phyloP scores from a whole-genome alignment of 305 asterid species.

The Rubia peregrina region DNA sequence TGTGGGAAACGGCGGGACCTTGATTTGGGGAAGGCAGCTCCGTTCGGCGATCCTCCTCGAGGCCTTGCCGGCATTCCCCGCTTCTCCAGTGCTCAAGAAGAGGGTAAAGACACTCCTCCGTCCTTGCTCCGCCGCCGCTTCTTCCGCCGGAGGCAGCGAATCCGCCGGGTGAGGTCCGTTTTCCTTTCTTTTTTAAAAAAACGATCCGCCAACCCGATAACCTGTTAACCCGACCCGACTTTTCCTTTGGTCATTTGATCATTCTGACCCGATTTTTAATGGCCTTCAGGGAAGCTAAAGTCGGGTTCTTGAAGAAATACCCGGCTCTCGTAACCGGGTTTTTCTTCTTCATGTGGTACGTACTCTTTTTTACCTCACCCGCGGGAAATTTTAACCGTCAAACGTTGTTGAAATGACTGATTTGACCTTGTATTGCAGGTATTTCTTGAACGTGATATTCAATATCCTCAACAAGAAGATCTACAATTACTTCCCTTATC shows the following conservation, averaged over 20 bases:
- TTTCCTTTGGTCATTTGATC: neutral
- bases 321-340: conserved; percentile 78
- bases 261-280: conserved; percentile 13
- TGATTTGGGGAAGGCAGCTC: conserved; percentile 73
- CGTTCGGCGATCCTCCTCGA: conserved; percentile 60
- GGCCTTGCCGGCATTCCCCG: conserved; percentile 30
- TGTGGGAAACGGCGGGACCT: conserved; percentile 45
- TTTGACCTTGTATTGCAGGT: conserved; percentile 39
- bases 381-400: conserved; percentile 16
- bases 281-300: conserved; percentile 48
- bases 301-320: conserved; percentile 67
- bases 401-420: conserved; percentile 17
- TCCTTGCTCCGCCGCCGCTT: conserved; percentile 65
- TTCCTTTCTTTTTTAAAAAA: conserved; percentile 3
- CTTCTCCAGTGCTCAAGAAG: conserved; percentile 31
- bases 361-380: conserved; percentile 11
- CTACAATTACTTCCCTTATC: conserved; percentile 97
- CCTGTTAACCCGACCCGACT: conserved; percentile 21
- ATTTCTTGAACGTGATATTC: conserved; percentile 92
- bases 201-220: conserved; percentile 6
- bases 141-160: conserved; percentile 66
- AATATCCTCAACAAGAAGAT: conserved; percentile 98
- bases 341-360: conserved; percentile 98
- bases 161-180: conserved; percentile 86
- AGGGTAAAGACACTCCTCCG: conserved; percentile 30